A percentile compares a stretch with the other conserved stretches of the same genome.
phyloP scores from a whole-genome alignment of 306 rosid genomes.

The Acacia confusa region DNA sequence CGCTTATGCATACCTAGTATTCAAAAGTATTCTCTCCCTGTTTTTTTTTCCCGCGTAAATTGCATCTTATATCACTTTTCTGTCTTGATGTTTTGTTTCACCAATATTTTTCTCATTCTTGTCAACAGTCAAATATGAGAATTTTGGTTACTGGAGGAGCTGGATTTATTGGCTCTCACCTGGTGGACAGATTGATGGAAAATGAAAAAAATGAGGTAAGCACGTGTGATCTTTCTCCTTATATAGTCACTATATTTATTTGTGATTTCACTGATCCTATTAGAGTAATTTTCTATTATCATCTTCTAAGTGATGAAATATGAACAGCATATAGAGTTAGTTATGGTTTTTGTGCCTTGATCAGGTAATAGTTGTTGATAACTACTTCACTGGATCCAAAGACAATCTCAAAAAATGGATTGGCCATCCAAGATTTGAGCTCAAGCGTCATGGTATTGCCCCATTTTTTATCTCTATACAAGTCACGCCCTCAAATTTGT shows the following conservation, averaged over 20 bases:
- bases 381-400: conserved; percentile 94
- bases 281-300: neutral
- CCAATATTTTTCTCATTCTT: conserved; percentile 22
- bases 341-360: conserved; percentile 24
- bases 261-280: neutral
- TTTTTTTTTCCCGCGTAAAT: neutral
- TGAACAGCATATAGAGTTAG: neutral
- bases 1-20: neutral
- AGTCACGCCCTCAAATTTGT: neutral
- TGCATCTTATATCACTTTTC: neutral
- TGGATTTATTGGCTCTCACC: conserved; percentile 98
- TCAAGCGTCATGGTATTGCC: conserved; percentile 86
- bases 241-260: neutral
- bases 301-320: conserved; percentile 17
- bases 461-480: conserved; percentile 23
- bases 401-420: conserved; percentile 91
- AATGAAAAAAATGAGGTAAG: conserved; percentile 90
- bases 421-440: conserved; percentile 97
- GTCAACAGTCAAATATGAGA: conserved; percentile 84
- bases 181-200: conserved; percentile 94
- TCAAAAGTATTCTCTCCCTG: neutral
- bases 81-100: conserved; percentile 17
- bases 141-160: conserved; percentile 97
- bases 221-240: conserved; percentile 12
- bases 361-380: conserved; percentile 91